These are phyloP conservation scores for Phytomonas sp. DNA, from an alignment of 208 protist genomes.

Conservation along the genomic window DNA sequence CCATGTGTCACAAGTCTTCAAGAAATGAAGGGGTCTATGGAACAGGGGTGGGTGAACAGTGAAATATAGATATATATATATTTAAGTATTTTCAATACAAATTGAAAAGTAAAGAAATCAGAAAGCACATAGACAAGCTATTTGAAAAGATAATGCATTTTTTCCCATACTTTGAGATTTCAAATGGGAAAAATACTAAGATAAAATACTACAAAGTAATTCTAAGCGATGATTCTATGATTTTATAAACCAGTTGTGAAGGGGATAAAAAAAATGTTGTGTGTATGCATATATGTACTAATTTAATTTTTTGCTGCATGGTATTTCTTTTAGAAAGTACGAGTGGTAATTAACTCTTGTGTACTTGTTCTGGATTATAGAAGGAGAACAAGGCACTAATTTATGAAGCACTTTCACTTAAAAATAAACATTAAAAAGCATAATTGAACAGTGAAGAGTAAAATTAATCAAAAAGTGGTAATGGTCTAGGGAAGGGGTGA, in stretches of 20 bases:
- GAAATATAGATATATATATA: slow-evolving; percentile 12
- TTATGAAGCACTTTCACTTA: slow-evolving; percentile 9
- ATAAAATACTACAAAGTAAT: slow-evolving; percentile 2
- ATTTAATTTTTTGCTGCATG: not conserved
- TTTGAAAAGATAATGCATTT: not conserved
- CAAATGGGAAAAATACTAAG: not conserved
- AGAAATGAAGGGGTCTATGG: no score
- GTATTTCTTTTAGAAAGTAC: not conserved
- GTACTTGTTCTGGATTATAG: not conserved
- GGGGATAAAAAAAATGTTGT: no score
- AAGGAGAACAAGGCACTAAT: not conserved
- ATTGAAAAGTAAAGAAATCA: slow-evolving; percentile 11
- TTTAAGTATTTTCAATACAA: slow-evolving; percentile 3
- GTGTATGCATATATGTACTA: no score
- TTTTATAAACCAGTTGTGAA: no score
- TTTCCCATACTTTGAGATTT: not conserved
- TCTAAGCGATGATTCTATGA: not conserved
- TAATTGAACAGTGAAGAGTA: slow-evolving; percentile 3
- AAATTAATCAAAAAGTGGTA: slow-evolving; percentile 5
- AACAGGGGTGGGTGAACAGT: not conserved
- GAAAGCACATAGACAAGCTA: slow-evolving; percentile 14
- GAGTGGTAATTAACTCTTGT: not conserved
- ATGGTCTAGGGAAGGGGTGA: not conserved
- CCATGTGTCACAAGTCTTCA: not conserved
- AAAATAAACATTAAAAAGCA: slow-evolving; percentile 16